Conservation (phyloP, 495 filamentous ascomycete species). For the Tuber melanosporum region DNA sequence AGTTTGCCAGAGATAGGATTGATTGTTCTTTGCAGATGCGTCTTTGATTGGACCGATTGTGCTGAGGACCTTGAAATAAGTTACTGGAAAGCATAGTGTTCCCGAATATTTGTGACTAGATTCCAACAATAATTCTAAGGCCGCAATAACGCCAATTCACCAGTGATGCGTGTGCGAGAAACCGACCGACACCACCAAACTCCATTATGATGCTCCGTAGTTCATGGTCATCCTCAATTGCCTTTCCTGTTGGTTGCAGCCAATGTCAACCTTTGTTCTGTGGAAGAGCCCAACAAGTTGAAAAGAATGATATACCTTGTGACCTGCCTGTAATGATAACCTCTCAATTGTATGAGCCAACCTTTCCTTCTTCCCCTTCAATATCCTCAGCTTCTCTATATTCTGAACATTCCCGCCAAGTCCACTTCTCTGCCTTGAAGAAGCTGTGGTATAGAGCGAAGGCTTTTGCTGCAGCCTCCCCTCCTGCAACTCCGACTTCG, state of each 20-base stretch:
- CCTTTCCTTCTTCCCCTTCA: conserved; percentile 70
- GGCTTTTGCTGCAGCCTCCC: conserved; percentile 53
- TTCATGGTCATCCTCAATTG: conserved; percentile 73
- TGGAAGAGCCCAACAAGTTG: background rate
- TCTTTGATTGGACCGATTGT: background rate
- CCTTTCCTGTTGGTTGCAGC: conserved; percentile 48
- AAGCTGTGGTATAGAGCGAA: background rate
- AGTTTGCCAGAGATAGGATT: background rate
- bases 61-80: background rate
- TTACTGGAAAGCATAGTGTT: background rate
- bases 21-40: background rate
- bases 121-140: background rate
- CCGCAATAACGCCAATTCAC: background rate
- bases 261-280: background rate
- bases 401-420: conserved; percentile 47
- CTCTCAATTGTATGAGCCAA: conserved; percentile 70
- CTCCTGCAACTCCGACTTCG: conserved; percentile 63
- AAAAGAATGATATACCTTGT: conserved; percentile 34
- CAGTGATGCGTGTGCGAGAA: background rate
- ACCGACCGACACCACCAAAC: background rate
- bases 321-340: conserved; percentile 55
- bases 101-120: background rate
- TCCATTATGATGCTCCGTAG: conserved; percentile 45
- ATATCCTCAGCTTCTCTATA: conserved; percentile 55
- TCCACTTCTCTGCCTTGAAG: conserved; percentile 26